These are phyloP conservation scores for Penicillium hordei DNA, from an alignment of 2,329 filamentous ascomycete genomes.

Conservation along the genomic window DNA sequence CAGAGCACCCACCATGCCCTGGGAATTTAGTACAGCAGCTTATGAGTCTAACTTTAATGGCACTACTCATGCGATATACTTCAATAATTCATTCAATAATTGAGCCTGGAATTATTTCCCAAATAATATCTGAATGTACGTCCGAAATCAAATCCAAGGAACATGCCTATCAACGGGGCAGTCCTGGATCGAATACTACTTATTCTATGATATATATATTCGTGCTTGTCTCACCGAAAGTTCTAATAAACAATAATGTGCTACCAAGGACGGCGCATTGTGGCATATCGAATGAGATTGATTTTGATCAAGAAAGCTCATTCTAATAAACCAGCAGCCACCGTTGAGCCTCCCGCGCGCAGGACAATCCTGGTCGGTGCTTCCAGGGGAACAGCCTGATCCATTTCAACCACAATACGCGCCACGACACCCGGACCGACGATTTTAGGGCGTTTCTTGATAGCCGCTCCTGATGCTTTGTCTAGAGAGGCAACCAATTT, in stretches of 20 bases:
- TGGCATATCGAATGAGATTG: not conserved
- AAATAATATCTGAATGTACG: not conserved
- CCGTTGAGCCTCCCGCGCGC: constrained; percentile 74
- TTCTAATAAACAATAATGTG: not conserved
- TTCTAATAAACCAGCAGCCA: constrained; percentile 84
- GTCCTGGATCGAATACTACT: not conserved
- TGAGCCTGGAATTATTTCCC: too few species aligned
- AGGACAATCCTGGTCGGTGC: constrained; percentile 77
- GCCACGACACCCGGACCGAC: constrained; percentile 78
- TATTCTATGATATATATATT: not conserved
- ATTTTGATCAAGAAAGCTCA: constrained; percentile 1
- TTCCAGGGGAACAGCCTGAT: constrained; percentile 74
- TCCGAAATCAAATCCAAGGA: not conserved
- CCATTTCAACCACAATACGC: constrained; percentile 72
- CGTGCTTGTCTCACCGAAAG: not conserved
- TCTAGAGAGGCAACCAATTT: constrained; percentile 73
- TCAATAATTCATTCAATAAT: not conserved
- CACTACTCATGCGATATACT: not conserved
- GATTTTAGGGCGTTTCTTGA: constrained; percentile 82
- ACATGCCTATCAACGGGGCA: too few species aligned
- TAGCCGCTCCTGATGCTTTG: constrained; percentile 70
- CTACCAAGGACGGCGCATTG: not conserved
- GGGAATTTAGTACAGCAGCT: not conserved
- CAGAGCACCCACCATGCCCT: not conserved
- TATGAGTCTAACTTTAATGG: not conserved